A percentile compares a stretch with the other conserved stretches of the same genome.
Conservation (phyloP, 75 land plant species). For the Isoetes taiwanensis region DNA sequence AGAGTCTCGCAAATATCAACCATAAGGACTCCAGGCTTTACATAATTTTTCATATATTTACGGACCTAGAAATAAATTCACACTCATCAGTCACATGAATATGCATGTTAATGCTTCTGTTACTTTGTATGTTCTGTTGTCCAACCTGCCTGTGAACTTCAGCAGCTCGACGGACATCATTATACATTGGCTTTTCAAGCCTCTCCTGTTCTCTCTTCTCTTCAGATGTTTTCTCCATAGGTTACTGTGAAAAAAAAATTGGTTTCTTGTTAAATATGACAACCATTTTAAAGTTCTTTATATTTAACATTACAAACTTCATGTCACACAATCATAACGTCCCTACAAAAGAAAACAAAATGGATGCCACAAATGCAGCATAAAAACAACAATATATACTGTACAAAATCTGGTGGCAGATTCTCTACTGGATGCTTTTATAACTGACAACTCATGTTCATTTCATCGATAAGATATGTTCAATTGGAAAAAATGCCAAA, state of each 20-base stretch:
- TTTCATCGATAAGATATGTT: too few species aligned
- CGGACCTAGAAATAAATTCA: conserved; percentile 72
- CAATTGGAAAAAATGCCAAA: too few species aligned
- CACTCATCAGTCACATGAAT: background rate
- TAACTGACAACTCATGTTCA: too few species aligned
- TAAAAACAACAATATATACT: too few species aligned
- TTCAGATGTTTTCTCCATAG: conserved; percentile 90
- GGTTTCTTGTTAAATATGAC: too few species aligned
- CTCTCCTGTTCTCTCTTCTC: conserved; percentile 93
- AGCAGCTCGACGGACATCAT: conserved; percentile 84
- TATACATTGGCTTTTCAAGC: conserved; percentile 82
- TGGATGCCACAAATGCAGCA: too few species aligned
- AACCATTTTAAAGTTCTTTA: too few species aligned
- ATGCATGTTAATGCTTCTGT: background rate
- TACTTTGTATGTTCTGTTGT: background rate
- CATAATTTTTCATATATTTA: conserved; percentile 67
- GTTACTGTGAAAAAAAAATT: conserved; percentile 38
- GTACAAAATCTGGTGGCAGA: too few species aligned
- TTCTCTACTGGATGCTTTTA: too few species aligned
- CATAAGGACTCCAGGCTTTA: conserved; percentile 88
- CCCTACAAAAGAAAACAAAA: too few species aligned
- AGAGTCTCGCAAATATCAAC: conserved; percentile 87
- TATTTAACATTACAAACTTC: too few species aligned
- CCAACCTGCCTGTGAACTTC: conserved; percentile 99
- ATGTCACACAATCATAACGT: too few species aligned